Evolutionary conservation across 805 yeast genomes (phyloP).

Genomic region (Priceomyces fermenticarens): DNA sequence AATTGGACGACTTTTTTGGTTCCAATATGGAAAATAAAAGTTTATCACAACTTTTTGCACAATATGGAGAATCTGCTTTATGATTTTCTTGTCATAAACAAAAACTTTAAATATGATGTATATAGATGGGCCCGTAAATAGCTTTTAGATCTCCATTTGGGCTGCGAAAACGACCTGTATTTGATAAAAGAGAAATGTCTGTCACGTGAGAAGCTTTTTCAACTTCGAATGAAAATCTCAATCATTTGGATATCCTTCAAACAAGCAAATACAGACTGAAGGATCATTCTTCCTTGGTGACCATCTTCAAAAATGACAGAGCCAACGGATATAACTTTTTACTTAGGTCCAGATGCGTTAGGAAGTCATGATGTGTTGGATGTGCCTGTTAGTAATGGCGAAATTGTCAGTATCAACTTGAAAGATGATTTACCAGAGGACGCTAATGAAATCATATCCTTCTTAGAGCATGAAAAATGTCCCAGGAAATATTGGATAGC

Average conservation of each 20-base stretch:
- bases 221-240: no score
- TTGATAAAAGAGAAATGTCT: no score
- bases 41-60: conserved; percentile 2
- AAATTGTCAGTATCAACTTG: conserved; percentile 81
- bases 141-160: background rate
- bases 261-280: no score
- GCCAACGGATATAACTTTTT: conserved; percentile 28
- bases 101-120: background rate
- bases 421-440: conserved; percentile 85
- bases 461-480: conserved; percentile 78
- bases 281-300: no score
- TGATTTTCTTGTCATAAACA: background rate
- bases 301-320: conserved; percentile 11
- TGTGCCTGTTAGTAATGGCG: conserved; percentile 74
- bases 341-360: conserved; percentile 28
- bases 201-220: no score
- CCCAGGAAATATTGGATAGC: conserved; percentile 78
- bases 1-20: conserved; percentile 36
- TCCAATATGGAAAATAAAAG: conserved; percentile 4
- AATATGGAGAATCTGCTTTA: background rate
- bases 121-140: background rate
- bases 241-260: no score
- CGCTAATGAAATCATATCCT: conserved; percentile 73
- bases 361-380: conserved; percentile 40
- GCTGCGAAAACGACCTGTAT: no score